These are phyloP conservation scores for Parietichytrium sp. DNA, from an alignment of 108 stramenopile genomes.

Conservation along the genomic window DNA sequence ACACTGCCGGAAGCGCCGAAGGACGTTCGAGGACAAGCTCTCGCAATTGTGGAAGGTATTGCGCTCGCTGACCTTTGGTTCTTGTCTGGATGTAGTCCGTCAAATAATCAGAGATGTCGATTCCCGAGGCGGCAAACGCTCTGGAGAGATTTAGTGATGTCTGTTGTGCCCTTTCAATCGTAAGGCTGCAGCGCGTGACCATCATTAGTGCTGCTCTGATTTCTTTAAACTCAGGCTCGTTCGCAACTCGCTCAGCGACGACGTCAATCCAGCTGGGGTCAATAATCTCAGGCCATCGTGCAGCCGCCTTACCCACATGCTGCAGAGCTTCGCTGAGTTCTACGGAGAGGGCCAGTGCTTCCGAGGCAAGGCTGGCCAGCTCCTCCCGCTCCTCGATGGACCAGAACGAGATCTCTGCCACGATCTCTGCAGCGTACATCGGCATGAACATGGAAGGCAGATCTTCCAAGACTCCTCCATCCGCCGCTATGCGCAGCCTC, in stretches of 20 bases:
- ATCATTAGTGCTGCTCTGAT: neutral
- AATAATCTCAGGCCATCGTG: conserved; percentile 15
- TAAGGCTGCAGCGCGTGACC: neutral
- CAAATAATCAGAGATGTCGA: neutral
- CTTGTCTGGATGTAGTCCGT: neutral
- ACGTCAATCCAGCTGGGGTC: neutral
- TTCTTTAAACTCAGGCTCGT: neutral
- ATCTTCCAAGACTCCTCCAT: no score
- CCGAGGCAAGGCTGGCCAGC: neutral
- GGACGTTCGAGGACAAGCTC: no score
- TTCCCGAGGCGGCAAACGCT: neutral
- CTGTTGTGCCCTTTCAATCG: neutral
- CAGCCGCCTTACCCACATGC: neutral
- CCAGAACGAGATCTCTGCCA: conserved; percentile 11
- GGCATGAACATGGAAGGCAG: no score
- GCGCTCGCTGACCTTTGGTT: no score
- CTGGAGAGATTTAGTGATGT: neutral
- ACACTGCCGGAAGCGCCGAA: no score
- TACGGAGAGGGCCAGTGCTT: neutral
- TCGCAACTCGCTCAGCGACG: neutral
- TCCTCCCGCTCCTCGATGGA: conserved; percentile 13
- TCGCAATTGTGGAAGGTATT: no score
- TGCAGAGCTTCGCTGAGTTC: neutral
- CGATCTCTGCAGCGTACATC: no score
- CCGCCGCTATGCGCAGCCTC: no score